A percentile compares a stretch with the other conserved stretches of the same genome.
phyloP scores from a whole-genome alignment of 106 monocot species.

The Amphibolis antarctica region DNA sequence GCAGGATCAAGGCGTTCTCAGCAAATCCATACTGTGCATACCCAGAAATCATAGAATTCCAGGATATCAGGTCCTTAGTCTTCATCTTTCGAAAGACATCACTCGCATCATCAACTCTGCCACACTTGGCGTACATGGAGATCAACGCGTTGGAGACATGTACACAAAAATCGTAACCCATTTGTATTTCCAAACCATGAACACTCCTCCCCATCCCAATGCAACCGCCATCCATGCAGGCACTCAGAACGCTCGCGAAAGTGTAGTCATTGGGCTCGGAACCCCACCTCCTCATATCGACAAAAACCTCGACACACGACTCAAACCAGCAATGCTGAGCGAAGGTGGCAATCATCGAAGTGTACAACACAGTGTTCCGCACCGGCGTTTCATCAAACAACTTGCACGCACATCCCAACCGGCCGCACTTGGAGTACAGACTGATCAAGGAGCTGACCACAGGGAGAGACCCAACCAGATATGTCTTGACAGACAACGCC shows the following conservation, averaged over 20 bases:
- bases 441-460: constrained; percentile 15
- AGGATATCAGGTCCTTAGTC: constrained; percentile 5
- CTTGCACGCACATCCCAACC: neutral
- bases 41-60: constrained; percentile 21
- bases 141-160: constrained; percentile 9
- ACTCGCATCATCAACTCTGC: constrained; percentile 5
- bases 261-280: constrained; percentile 10
- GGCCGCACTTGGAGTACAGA: constrained; percentile 4
- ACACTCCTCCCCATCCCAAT: constrained; percentile 6
- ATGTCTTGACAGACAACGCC: constrained; percentile 8
- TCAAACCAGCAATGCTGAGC: constrained; percentile 6
- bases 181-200: constrained; percentile 5
- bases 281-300: constrained; percentile 4
- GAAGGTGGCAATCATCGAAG: constrained; percentile 15
- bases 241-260: constrained; percentile 11
- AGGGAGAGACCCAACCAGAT: neutral
- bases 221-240: constrained; percentile 9
- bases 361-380: constrained; percentile 13
- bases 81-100: constrained; percentile 7
- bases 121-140: constrained; percentile 21
- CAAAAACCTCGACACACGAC: constrained; percentile 3
- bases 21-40: constrained; percentile 9
- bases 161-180: neutral
- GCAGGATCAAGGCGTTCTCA: neutral
- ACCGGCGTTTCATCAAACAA: constrained; percentile 13